phyloP scores from a whole-genome alignment of 2,329 filamentous ascomycete genomes.

The Parafenestella ontariensis region DNA sequence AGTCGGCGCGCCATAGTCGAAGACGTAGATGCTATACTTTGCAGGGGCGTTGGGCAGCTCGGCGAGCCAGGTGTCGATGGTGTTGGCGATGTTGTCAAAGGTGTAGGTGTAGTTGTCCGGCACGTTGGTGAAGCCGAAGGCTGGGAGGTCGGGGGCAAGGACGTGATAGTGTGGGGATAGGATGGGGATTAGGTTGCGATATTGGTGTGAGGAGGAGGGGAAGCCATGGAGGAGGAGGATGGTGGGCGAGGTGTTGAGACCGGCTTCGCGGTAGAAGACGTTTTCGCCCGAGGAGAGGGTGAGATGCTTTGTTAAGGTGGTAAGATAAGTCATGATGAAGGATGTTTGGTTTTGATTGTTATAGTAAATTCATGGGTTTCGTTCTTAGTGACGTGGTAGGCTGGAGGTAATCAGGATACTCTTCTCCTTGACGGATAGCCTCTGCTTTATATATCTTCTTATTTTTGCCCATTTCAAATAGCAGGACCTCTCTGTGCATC shows the following conservation, averaged over 20 bases:
- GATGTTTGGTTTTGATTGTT: neutral
- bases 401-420: neutral
- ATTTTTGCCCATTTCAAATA: neutral
- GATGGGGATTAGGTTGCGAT: slow-evolving; percentile 55
- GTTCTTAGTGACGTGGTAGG: neutral
- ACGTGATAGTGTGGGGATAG: slow-evolving; percentile 53
- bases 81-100: slow-evolving; percentile 60
- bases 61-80: slow-evolving; percentile 59
- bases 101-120: slow-evolving; percentile 58
- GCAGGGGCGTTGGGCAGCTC: slow-evolving; percentile 51
- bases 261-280: slow-evolving; percentile 52
- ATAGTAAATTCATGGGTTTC: neutral
- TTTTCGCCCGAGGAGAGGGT: slow-evolving; percentile 30
- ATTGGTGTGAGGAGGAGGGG: slow-evolving; percentile 56
- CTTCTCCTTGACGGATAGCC: neutral
- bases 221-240: slow-evolving; percentile 58
- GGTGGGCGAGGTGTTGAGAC: slow-evolving; percentile 41
- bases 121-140: slow-evolving; percentile 64
- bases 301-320: slow-evolving; percentile 22
- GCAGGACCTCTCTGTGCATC: neutral
- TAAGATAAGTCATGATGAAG: slow-evolving; percentile 21
- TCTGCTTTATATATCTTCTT: neutral
- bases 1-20: slow-evolving; percentile 68
- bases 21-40: slow-evolving; percentile 65
- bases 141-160: slow-evolving; percentile 66